phyloP scores from a whole-genome alignment of 208 protist genomes.

The Trypanosoma melophagium region DNA sequence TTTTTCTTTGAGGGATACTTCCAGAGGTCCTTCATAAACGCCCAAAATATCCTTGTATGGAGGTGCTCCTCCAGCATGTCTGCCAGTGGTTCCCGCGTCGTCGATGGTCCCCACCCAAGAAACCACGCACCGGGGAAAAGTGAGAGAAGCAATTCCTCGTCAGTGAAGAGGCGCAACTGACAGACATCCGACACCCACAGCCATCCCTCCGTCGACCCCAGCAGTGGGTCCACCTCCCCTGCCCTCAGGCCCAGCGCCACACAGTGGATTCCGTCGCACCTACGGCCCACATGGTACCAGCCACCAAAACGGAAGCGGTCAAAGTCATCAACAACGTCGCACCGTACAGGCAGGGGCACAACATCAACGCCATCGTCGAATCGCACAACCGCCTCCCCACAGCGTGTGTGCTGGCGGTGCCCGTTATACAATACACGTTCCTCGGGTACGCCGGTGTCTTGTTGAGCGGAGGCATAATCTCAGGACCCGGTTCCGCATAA shows the following conservation, averaged over 20 bases:
- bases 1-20: background rate
- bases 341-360: slow-evolving; percentile 8
- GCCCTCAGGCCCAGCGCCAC: background rate
- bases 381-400: background rate
- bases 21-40: slow-evolving; percentile 16
- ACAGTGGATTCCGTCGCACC: slow-evolving; percentile 14
- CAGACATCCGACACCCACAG: slow-evolving; percentile 19
- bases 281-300: background rate
- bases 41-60: slow-evolving; percentile 5
- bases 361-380: slow-evolving; percentile 16
- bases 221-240: background rate
- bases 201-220: slow-evolving; percentile 9
- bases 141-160: slow-evolving; percentile 2
- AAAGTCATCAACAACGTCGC: slow-evolving; percentile 11
- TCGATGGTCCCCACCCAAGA: slow-evolving; percentile 10
- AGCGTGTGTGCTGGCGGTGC: background rate
- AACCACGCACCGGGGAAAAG: slow-evolving; percentile 5
- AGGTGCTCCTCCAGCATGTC: slow-evolving; percentile 14
- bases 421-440: slow-evolving; percentile 2
- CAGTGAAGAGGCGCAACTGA: slow-evolving; percentile 9
- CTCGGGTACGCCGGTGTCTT: background rate
- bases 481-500: background rate
- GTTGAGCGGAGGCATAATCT: background rate
- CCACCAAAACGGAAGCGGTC: slow-evolving; percentile 20
- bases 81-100: background rate